Percentiles rank a stretch among this genome's conserved stretches.
Conservation (phyloP, 768 basidiomycete genomes). For the Leccinum sublutescens region DNA sequence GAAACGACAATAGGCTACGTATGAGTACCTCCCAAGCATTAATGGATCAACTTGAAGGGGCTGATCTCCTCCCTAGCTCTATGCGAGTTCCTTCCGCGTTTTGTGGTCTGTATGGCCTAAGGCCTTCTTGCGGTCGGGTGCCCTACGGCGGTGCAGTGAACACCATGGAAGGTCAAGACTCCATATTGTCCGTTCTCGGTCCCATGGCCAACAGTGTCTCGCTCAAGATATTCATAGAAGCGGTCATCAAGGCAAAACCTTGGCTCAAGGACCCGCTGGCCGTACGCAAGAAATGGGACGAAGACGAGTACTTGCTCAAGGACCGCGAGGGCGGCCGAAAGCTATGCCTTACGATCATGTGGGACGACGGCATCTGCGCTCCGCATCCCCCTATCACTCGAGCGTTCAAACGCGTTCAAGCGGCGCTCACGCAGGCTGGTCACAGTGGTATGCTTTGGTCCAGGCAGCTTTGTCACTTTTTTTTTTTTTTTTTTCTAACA, state of each 20-base stretch:
- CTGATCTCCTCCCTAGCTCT: constrained; percentile 44
- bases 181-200: constrained; percentile 69
- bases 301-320: constrained; percentile 54
- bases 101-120: constrained; percentile 68
- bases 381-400: constrained; percentile 67
- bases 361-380: constrained; percentile 58
- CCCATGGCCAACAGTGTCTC: constrained; percentile 59
- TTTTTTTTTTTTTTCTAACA: background rate
- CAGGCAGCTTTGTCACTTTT: background rate
- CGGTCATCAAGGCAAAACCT: constrained; percentile 56
- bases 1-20: constrained; percentile 77
- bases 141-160: constrained; percentile 70
- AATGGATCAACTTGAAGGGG: background rate
- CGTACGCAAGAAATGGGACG: constrained; percentile 58
- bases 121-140: constrained; percentile 66
- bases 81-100: constrained; percentile 68
- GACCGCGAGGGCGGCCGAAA: constrained; percentile 55
- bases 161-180: constrained; percentile 69
- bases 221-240: constrained; percentile 63
- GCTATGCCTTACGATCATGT: constrained; percentile 60
- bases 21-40: constrained; percentile 30
- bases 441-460: constrained; percentile 43
- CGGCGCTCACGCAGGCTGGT: constrained; percentile 55
- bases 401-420: constrained; percentile 54
- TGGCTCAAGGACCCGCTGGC: constrained; percentile 67